A percentile compares a stretch with the other conserved stretches of the same genome.
Conservation (phyloP, 2,329 filamentous ascomycete genomes). For the Cucurbitaria berberidis region DNA sequence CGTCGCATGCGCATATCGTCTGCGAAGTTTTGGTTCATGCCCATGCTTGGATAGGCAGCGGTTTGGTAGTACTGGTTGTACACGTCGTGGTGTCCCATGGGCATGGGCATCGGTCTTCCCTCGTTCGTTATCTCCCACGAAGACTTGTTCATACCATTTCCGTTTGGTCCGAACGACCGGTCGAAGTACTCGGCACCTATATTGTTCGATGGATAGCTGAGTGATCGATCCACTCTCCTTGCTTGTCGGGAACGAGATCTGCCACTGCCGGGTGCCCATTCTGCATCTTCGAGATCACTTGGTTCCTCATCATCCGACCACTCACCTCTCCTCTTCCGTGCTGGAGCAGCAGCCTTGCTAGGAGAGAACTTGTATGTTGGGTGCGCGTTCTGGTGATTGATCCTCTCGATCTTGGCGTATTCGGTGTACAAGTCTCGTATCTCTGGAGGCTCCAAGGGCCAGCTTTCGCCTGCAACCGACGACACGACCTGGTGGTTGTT, state of each 20-base stretch:
- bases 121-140: conserved; percentile 61
- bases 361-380: conserved; percentile 95
- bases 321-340: conserved; percentile 57
- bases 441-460: conserved; percentile 78
- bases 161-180: conserved; percentile 35
- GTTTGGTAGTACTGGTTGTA: conserved; percentile 61
- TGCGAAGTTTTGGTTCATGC: conserved; percentile 28
- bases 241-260: conserved; percentile 28
- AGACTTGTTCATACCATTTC: conserved; percentile 51
- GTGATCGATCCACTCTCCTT: conserved; percentile 31
- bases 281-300: conserved; percentile 52
- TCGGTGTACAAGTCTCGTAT: conserved; percentile 77
- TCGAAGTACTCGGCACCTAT: conserved; percentile 35
- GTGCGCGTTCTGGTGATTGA: conserved; percentile 83
- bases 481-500: conserved; percentile 96
- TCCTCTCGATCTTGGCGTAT: conserved; percentile 79
- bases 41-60: conserved; percentile 52
- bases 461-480: conserved; percentile 82
- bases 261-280: conserved; percentile 44
- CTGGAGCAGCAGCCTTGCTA: conserved; percentile 64
- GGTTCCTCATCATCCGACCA: conserved; percentile 47
- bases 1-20: conserved; percentile 53
- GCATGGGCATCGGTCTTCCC: conserved; percentile 51
- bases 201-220: conserved; percentile 35
- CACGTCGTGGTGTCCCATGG: conserved; percentile 51